Base-by-base conservation (phyloP, 2,329 filamentous ascomycete species). In the Colletotrichum liaoningense region DNA sequence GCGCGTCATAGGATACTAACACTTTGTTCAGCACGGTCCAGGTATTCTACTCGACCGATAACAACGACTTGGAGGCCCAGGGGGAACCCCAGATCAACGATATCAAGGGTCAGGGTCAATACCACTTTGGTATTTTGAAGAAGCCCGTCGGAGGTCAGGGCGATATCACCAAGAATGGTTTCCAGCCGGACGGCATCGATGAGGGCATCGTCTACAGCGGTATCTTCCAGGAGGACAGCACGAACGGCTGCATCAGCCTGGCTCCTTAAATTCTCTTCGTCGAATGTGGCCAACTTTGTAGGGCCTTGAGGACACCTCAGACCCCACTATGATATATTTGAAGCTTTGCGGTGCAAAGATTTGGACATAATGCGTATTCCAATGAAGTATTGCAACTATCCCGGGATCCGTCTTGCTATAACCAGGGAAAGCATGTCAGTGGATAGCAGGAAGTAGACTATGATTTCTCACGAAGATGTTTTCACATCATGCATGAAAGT, bases 101-200 rank as follows among this genome's bases (percentile, higher is more conserved):
- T 73, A 82, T 90, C 62, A 84, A 84, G 49, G 90, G 90, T 2
- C 85, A 87, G 65, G 90, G 90, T 30, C 89, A 91, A 78, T 91
- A 87, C 79, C 90, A 92, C 78, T 87, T 92, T 62, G 90, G 90
- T 55, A 79, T 91, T 1, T 81, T 92, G 71, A 92, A 92, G 86
- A 91, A 91, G 84, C 86, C 88, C 3, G 84, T 87, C 52, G 75
- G 79, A 33, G 81, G 79, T 38, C 79, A 77, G 59, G 86, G 89
- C 74, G 83, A 89, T 42, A 63, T 74, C 26, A 84, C 83, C 52
- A 85, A 85, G 77, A 78, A 84, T 49, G 88, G 87, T 3, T 85
- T 82, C 75, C 88, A 90, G 78, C 81, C 83, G 68, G 76, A 80
- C 9, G 84, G 81, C 22, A 86, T 90, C 69, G 78, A 89, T 75